phyloP scores from a whole-genome alignment of 305 asterid genomes.

The Fraxinus velutina region DNA sequence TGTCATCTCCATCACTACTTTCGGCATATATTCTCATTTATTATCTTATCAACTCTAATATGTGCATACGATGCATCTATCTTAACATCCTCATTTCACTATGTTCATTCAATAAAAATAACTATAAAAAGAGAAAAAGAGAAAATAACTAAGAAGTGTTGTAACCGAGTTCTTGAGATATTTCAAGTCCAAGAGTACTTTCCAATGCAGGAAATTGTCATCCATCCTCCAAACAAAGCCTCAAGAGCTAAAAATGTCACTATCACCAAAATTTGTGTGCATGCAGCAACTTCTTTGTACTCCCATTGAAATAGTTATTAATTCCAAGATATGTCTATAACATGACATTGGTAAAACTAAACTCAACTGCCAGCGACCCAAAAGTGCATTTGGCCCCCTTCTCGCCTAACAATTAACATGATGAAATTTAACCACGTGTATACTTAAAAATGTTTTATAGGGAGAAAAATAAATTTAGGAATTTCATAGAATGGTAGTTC shows the following conservation, averaged over 20 bases:
- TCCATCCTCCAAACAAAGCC: neutral
- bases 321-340: neutral
- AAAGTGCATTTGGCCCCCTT: neutral
- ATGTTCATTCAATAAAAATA: neutral
- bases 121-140: neutral
- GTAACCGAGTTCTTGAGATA: neutral
- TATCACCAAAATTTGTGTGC: neutral
- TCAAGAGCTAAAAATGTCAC: constrained; percentile 8
- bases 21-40: neutral
- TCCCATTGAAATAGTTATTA: neutral
- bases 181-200: constrained; percentile 6
- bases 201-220: neutral
- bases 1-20: neutral
- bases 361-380: constrained; percentile 2
- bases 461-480: neutral
- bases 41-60: neutral
- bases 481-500: neutral
- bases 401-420: neutral
- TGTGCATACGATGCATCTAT: neutral
- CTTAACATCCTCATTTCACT: neutral
- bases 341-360: neutral
- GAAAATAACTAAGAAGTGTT: neutral
- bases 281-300: neutral
- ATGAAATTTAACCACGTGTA: neutral
- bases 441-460: neutral